Evolutionary conservation across 345 rosid species (phyloP), one percentile per base, ranked within the genome.

Genomic region (Streptanthus diversifolius): DNA sequence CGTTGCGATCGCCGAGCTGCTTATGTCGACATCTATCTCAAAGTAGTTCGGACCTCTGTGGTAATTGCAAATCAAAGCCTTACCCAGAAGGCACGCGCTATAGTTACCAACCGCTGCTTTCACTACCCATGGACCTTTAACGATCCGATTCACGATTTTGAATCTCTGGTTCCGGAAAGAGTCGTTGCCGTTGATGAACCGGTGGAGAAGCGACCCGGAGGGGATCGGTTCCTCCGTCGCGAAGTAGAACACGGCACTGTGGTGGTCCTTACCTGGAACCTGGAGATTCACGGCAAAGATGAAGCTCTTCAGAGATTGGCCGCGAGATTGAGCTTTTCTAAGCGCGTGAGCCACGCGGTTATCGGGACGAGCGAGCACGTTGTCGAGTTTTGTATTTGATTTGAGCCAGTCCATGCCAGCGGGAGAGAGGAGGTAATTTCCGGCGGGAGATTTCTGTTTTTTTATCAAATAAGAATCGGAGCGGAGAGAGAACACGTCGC

Each of bases 51-150:
- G 53, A 19, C 98, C 97, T 53, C 91, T 80, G 30, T 93, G 88
- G 72, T 93, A 93, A 66, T 84, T 86, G 27, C 90, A 85, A n/a
- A 86, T 87, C 79, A 93, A 71, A 0, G 96, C 92, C 49, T 87
- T 89, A 15, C 97, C 98, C n/a, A 93, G 45, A 35, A 93, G 71
- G 63, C 96, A 93, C 12, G 98, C 96, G n/a, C 91, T 59, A 76
- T 89, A 83, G 49, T 76, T 89, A 12, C 97, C 97, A 13, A 89
- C 95, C 40, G 98, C 56, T 4, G 87, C 84, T 76, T 83, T 89
- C 33, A 93, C 93, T 48, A 89, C 80, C 97, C 97, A 93, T 0
- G 97, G 98, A 0, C 98, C 98, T 78, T 93, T 91, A 43, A 86
- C 97, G 68, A 93, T 93, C 65, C 92, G 81, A 41, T 87, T 89